Evolutionary conservation across 169 alveolate species (phyloP).

Genomic region (Cryptosporidium sp.): DNA sequence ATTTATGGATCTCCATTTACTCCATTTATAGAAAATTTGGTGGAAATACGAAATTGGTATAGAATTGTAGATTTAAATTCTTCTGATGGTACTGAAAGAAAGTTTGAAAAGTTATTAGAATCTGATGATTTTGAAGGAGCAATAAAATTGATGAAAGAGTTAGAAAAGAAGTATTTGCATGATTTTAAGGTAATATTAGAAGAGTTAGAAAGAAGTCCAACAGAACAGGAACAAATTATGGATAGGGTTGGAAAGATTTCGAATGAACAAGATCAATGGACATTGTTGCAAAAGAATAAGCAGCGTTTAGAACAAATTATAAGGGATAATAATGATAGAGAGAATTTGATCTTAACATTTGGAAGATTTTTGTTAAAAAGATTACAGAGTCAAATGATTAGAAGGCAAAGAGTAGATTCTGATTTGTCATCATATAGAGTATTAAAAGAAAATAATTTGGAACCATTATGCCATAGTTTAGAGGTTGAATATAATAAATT

Average conservation of each 20-base stretch:
- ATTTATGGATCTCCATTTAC: slow-evolving; percentile 72
- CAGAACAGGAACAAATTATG: slow-evolving; percentile 45
- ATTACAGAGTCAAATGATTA: slow-evolving; percentile 53
- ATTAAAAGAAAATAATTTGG: slow-evolving; percentile 64
- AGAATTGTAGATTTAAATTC: slow-evolving; percentile 43
- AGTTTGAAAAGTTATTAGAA: slow-evolving; percentile 66
- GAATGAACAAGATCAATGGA: slow-evolving; percentile 55
- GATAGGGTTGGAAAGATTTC: slow-evolving; percentile 48
- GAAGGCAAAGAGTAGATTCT: slow-evolving; percentile 72
- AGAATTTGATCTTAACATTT: slow-evolving; percentile 43
- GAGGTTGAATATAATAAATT: slow-evolving; percentile 73
- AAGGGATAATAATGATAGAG: slow-evolving; percentile 64
- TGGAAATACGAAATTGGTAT: slow-evolving; percentile 61
- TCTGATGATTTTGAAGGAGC: slow-evolving; percentile 61
- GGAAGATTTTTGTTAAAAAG: slow-evolving; percentile 45
- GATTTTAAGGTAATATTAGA: slow-evolving; percentile 49
- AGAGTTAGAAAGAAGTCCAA: slow-evolving; percentile 59
- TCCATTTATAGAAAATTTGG: slow-evolving; percentile 40
- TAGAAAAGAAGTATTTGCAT: slow-evolving; percentile 61
- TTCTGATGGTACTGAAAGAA: slow-evolving; percentile 55
- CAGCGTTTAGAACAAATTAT: slow-evolving; percentile 44
- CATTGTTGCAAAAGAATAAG: slow-evolving; percentile 55
- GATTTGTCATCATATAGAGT: slow-evolving; percentile 51
- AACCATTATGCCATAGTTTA: slow-evolving; percentile 64
- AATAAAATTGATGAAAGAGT: slow-evolving; percentile 32